phyloP scores from a whole-genome alignment of 2,329 filamentous ascomycete genomes.

The Arachnomyces sp. region DNA sequence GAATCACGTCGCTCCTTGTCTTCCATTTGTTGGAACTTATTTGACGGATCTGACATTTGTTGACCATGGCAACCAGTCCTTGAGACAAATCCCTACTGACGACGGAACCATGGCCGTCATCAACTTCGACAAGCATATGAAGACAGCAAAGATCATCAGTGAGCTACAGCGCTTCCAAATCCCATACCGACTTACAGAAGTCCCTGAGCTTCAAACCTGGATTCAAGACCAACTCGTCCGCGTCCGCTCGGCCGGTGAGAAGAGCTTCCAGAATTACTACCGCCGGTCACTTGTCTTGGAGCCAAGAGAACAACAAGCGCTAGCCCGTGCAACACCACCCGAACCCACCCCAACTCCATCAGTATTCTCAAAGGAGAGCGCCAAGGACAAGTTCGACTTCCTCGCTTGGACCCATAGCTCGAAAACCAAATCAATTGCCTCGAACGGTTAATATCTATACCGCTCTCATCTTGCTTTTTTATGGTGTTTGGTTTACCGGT shows the following conservation, averaged over 20 bases:
- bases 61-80: slow-evolving; percentile 84
- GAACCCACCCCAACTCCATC: slow-evolving; percentile 17
- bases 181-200: slow-evolving; percentile 72
- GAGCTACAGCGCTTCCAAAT: slow-evolving; percentile 96
- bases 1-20: slow-evolving; percentile 79
- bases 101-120: slow-evolving; percentile 65
- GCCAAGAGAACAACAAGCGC: slow-evolving; percentile 43
- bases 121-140: slow-evolving; percentile 96
- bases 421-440: slow-evolving; percentile 33
- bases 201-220: slow-evolving; percentile 90
- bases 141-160: slow-evolving; percentile 90
- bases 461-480: slow-evolving; percentile 5
- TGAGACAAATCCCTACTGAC: slow-evolving; percentile 65
- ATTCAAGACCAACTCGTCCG: slow-evolving; percentile 72
- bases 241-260: slow-evolving; percentile 59
- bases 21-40: slow-evolving; percentile 94
- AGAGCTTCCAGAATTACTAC: slow-evolving; percentile 62
- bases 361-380: slow-evolving; percentile 28
- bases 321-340: slow-evolving; percentile 16
- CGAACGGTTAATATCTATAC: slow-evolving; percentile 20
- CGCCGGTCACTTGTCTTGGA: slow-evolving; percentile 79
- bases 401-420: slow-evolving; percentile 44
- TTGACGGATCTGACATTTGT: slow-evolving; percentile 94
- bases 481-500: too few relatives aligned
- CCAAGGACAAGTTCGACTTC: slow-evolving; percentile 48